These are phyloP conservation scores for Ophiostoma sp. DNA, from an alignment of 2,329 filamentous ascomycete species.

Conservation along the genomic window DNA sequence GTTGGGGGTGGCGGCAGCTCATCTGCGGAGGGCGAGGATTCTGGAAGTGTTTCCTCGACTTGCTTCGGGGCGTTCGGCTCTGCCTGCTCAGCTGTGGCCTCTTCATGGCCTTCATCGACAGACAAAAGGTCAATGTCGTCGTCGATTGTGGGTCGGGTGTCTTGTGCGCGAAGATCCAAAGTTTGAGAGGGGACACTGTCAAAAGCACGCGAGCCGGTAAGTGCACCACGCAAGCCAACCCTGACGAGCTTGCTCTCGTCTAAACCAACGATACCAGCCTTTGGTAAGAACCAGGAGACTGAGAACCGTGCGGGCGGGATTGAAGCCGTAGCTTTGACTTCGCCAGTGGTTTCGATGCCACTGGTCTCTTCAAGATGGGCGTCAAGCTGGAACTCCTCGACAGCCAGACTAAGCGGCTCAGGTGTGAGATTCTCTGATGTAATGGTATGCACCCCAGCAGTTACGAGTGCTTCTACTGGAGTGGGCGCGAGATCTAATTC, in stretches of 20 bases:
- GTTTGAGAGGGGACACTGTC: conserved; percentile 14
- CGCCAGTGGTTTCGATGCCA: too few relatives aligned
- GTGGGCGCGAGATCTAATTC: neutral
- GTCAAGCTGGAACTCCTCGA: too few relatives aligned
- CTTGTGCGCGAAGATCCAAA: neutral
- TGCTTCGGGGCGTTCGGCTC: neutral
- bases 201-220: conserved; percentile 30
- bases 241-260: conserved; percentile 29
- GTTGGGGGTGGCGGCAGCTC: neutral
- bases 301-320: neutral
- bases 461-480: neutral
- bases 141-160: neutral
- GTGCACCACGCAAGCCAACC: conserved; percentile 31
- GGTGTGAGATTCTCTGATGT: neutral
- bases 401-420: neutral
- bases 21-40: neutral
- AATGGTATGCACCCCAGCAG: neutral
- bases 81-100: neutral
- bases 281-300: conserved; percentile 26
- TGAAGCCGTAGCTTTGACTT: neutral
- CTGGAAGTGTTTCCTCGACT: neutral
- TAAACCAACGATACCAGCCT: conserved; percentile 33
- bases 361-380: too few relatives aligned
- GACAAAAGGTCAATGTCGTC: conserved; percentile 12
- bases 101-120: neutral